Conservation (phyloP, 2,329 filamentous ascomycete species). For the Verticillium nonalfalfae region DNA sequence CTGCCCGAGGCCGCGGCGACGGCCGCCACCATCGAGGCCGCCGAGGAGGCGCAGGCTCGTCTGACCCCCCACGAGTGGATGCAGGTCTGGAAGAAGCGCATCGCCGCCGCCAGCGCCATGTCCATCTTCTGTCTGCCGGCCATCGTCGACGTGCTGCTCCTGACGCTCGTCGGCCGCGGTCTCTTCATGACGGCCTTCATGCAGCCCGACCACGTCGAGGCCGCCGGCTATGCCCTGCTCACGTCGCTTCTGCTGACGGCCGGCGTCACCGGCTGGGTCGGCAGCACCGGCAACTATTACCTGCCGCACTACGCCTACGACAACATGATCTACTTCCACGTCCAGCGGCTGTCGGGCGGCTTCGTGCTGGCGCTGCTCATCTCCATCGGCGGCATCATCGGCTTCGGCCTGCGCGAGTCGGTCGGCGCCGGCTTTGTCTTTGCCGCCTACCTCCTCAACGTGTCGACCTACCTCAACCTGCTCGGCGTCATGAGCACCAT, state of each 20-base stretch:
- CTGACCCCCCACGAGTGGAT: constrained; percentile 9
- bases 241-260: constrained; percentile 53
- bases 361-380: constrained; percentile 31
- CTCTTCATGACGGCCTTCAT: constrained; percentile 55
- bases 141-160: constrained; percentile 52
- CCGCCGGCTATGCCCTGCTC: constrained; percentile 49
- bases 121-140: constrained; percentile 58
- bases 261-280: constrained; percentile 57
- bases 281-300: constrained; percentile 57
- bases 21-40: background rate
- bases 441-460: constrained; percentile 49
- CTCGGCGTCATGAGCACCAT: constrained; percentile 47
- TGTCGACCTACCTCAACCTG: constrained; percentile 53
- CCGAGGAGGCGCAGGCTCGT: background rate
- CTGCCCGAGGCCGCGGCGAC: constrained; percentile 1
- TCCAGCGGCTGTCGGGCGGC: constrained; percentile 39
- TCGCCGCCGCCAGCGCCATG: constrained; percentile 47
- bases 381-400: constrained; percentile 38
- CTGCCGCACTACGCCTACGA: constrained; percentile 33
- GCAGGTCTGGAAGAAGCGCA: constrained; percentile 15
- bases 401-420: constrained; percentile 36
- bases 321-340: constrained; percentile 34
- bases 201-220: constrained; percentile 41
- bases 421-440: constrained; percentile 45
- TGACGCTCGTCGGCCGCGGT: constrained; percentile 53